These are phyloP conservation scores for Cetradonia linearis DNA, from an alignment of 495 filamentous ascomycete species.

Conservation along the genomic window DNA sequence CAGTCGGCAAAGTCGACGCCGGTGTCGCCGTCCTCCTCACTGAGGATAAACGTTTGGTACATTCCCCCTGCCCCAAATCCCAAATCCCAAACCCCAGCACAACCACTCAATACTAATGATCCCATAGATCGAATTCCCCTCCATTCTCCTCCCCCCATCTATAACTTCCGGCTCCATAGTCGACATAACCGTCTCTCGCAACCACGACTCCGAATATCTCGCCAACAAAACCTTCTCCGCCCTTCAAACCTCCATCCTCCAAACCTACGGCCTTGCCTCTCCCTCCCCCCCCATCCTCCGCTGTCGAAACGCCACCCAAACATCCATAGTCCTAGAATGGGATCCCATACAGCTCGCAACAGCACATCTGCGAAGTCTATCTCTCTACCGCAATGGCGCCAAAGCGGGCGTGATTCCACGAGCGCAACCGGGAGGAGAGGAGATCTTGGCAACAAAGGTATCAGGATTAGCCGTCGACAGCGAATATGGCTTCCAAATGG, in stretches of 20 bases:
- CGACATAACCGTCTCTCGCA: conserved; percentile 92
- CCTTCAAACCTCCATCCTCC: conserved; percentile 80
- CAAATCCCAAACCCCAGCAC: background rate
- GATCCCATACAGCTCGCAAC: conserved; percentile 90
- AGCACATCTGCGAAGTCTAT: conserved; percentile 75
- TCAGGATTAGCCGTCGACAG: conserved; percentile 91
- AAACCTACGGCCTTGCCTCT: conserved; percentile 69
- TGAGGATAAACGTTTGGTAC: conserved; percentile 90
- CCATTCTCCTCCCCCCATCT: conserved; percentile 87
- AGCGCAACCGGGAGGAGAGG: conserved; percentile 65
- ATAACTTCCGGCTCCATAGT: conserved; percentile 94
- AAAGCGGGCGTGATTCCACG: conserved; percentile 92
- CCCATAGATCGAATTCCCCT: conserved; percentile 91
- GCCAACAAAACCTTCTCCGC: conserved; percentile 63
- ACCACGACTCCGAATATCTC: conserved; percentile 62
- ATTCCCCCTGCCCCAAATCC: conserved; percentile 23
- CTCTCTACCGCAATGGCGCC: conserved; percentile 85
- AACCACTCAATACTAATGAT: background rate
- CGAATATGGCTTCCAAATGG: conserved; percentile 89
- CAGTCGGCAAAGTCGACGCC: conserved; percentile 97
- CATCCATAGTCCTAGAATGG: conserved; percentile 95
- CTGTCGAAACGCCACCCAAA: conserved; percentile 93
- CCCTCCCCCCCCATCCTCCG: conserved; percentile 74
- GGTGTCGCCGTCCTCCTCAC: conserved; percentile 95
- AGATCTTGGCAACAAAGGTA: conserved; percentile 90